phyloP scores from a whole-genome alignment of 768 basidiomycete genomes.

The Podaxis rugospora region DNA sequence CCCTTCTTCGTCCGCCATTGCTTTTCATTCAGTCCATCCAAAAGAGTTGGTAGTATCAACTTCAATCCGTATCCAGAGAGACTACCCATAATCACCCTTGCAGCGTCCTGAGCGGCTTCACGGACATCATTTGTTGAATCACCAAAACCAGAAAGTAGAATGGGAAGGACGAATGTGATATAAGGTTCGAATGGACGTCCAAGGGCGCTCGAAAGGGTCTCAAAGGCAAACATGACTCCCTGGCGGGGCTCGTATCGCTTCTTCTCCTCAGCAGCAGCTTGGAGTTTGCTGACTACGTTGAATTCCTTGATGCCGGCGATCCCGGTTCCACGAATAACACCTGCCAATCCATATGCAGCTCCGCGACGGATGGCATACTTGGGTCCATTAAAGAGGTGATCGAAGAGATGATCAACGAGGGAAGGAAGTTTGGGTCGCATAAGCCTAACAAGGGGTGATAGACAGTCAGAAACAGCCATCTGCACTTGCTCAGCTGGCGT shows the following conservation, averaged over 20 bases:
- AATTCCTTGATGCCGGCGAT: conserved; percentile 83
- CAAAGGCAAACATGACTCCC: conserved; percentile 93
- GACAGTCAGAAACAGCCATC: conserved; percentile 92
- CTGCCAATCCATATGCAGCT: conserved; percentile 94
- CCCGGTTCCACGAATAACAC: conserved; percentile 88
- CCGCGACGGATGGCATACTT: conserved; percentile 97
- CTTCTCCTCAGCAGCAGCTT: conserved; percentile 82
- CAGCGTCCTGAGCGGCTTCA: conserved; percentile 89
- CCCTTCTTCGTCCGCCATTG: conserved; percentile 99
- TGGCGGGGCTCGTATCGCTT: conserved; percentile 83
- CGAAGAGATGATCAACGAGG: conserved; percentile 74
- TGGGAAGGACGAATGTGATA: conserved; percentile 75
- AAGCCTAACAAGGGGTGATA: conserved; percentile 77
- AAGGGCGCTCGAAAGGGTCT: conserved; percentile 82
- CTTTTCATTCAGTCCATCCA: conserved; percentile 93
- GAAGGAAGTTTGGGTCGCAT: conserved; percentile 55
- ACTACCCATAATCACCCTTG: conserved; percentile 91
- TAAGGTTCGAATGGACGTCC: conserved; percentile 94
- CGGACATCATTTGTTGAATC: conserved; percentile 85
- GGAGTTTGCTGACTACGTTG: conserved; percentile 68
- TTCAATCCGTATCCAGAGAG: conserved; percentile 96
- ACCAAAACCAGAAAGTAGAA: conserved; percentile 82
- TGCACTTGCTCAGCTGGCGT: conserved; percentile 97
- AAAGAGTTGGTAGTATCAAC: conserved; percentile 83
- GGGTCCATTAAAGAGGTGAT: conserved; percentile 68